phyloP scores from a whole-genome alignment of 1,139 yeast genomes.

The Debaryomyces nepalensis region DNA sequence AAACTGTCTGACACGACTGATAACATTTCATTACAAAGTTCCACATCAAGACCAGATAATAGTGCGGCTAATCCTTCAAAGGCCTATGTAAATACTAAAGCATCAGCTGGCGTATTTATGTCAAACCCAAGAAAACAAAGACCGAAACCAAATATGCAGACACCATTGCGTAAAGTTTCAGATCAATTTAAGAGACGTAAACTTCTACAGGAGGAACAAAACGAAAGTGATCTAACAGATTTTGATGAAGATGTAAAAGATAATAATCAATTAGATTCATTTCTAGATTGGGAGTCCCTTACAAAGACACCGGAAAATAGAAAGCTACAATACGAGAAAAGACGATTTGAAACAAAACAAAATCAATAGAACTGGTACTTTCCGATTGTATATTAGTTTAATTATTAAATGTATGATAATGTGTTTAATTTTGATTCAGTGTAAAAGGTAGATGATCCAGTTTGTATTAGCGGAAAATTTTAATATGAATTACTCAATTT shows the following conservation, averaged over 20 bases:
- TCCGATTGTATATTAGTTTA: background rate
- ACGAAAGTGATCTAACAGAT: constrained; percentile 31
- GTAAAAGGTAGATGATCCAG: no score
- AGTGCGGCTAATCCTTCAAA: background rate
- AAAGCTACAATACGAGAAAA: constrained; percentile 7
- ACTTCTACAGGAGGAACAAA: constrained; percentile 16
- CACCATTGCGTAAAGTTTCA: constrained; percentile 2
- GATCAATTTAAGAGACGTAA: constrained; percentile 8
- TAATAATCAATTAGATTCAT: constrained; percentile 20
- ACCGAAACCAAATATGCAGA: constrained; percentile 4
- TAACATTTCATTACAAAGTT: background rate
- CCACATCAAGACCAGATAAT: background rate
- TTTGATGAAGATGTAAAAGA: constrained; percentile 25
- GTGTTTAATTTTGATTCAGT: no score
- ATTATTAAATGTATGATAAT: no score
- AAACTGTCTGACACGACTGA: background rate
- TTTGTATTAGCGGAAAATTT: no score
- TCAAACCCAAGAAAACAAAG: constrained; percentile 7
- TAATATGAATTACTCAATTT: no score
- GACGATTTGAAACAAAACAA: constrained; percentile 7
- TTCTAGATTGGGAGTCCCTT: constrained; percentile 14
- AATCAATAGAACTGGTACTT: background rate
- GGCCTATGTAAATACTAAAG: background rate
- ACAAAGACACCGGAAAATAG: constrained; percentile 11
- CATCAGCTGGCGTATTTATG: constrained; percentile 5